phyloP scores from a whole-genome alignment of 164 flowering plant genomes.

The Vitis rotundifolia region DNA sequence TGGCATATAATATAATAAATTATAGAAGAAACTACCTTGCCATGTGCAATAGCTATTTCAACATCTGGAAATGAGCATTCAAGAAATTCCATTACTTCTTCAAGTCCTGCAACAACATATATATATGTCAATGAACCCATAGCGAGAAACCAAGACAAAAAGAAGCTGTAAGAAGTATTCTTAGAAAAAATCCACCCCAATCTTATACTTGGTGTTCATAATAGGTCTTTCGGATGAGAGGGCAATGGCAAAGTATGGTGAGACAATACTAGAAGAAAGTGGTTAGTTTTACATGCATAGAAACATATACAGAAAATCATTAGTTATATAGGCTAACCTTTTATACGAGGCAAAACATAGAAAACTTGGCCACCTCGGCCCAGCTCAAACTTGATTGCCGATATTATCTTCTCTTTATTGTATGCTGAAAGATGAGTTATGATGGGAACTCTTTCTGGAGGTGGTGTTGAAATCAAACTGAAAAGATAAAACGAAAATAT shows the following conservation, averaged over 20 bases:
- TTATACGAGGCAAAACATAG: conserved; percentile 95
- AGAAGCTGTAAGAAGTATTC: neutral
- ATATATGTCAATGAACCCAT: conserved; percentile 7
- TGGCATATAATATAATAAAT: neutral
- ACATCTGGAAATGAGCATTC: conserved; percentile 66
- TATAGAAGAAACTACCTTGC: conserved; percentile 55
- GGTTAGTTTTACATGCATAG: no score
- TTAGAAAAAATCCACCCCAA: neutral
- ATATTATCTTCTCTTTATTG: conserved; percentile 59
- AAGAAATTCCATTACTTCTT: conserved; percentile 83
- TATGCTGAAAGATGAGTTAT: conserved; percentile 82
- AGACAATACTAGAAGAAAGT: no score
- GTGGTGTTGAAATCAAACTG: conserved; percentile 96
- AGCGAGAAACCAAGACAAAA: conserved; percentile 10
- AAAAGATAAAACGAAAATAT: conserved; percentile 11
- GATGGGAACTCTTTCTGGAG: conserved; percentile 98
- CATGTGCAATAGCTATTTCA: conserved; percentile 92
- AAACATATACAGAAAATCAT: neutral
- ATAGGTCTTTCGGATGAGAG: no score
- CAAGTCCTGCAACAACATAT: conserved; percentile 60
- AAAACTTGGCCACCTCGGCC: conserved; percentile 95
- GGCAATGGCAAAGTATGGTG: neutral
- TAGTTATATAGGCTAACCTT: conserved; percentile 46
- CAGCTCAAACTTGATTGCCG: conserved; percentile 82
- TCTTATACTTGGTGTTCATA: no score